These are phyloP conservation scores for Erodium trifolium DNA, from an alignment of 441 rosid genomes.

Conservation along the genomic window DNA sequence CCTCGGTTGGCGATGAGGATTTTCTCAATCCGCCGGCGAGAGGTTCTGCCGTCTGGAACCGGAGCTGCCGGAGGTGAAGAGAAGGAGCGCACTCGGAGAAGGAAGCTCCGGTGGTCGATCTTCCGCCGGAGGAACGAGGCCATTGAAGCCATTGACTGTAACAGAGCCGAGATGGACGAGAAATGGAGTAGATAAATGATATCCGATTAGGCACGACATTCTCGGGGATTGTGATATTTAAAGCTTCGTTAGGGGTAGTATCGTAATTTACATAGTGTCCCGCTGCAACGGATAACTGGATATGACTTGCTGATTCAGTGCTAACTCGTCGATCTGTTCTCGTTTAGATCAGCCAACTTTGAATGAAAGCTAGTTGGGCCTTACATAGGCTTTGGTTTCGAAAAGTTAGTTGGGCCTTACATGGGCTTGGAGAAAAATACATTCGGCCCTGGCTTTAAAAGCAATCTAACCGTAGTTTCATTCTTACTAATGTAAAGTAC, in stretches of 20 bases:
- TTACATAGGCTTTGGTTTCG: too few species aligned
- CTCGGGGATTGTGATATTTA: background rate
- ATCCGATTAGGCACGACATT: background rate
- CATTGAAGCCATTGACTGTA: constrained; percentile 34
- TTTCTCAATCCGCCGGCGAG: constrained; percentile 48
- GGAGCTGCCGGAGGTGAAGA: constrained; percentile 15
- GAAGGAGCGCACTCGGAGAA: constrained; percentile 23
- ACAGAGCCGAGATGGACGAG: background rate
- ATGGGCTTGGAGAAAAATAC: too few species aligned
- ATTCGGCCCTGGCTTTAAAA: too few species aligned
- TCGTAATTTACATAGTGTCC: background rate
- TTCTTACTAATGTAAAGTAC: too few species aligned
- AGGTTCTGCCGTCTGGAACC: constrained; percentile 11
- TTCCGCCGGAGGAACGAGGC: constrained; percentile 45
- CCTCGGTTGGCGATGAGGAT: constrained; percentile 85
- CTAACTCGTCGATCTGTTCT: constrained; percentile 13
- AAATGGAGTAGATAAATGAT: background rate
- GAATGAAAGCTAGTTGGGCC: too few species aligned
- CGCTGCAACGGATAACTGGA: constrained; percentile 4
- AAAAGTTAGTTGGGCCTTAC: too few species aligned
- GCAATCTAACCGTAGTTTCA: too few species aligned
- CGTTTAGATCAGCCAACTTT: too few species aligned
- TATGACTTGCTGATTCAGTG: constrained; percentile 22
- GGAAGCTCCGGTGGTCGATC: constrained; percentile 22
- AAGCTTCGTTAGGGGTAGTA: background rate